These are phyloP conservation scores for Metschnikowia dekortorum DNA, from an alignment of 805 yeast species.

Conservation along the genomic window DNA sequence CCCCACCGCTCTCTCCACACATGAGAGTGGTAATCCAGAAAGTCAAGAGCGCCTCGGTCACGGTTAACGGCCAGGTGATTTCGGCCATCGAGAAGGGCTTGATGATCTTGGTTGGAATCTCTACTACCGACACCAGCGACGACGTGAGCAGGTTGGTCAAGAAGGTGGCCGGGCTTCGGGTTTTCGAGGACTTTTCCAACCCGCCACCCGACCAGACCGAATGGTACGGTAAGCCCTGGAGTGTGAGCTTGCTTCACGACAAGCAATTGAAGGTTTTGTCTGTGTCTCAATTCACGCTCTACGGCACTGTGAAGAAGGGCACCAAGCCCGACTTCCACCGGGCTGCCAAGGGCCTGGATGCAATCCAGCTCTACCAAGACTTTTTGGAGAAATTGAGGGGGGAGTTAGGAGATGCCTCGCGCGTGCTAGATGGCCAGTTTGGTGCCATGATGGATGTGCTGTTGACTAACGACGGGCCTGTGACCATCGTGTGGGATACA, in stretches of 20 bases:
- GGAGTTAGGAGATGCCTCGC: slow-evolving; percentile 52
- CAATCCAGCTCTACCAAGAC: slow-evolving; percentile 46
- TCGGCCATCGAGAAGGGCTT: slow-evolving; percentile 77
- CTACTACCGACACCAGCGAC: slow-evolving; percentile 67
- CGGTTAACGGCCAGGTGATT: slow-evolving; percentile 66
- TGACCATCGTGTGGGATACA: slow-evolving; percentile 80
- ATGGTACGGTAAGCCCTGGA: slow-evolving; percentile 73
- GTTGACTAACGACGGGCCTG: slow-evolving; percentile 89
- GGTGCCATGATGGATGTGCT: slow-evolving; percentile 98
- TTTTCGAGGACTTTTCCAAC: slow-evolving; percentile 61
- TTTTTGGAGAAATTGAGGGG: slow-evolving; percentile 46
- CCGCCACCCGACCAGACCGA: slow-evolving; percentile 37
- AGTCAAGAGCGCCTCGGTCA: slow-evolving; percentile 84
- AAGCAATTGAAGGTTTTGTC: slow-evolving; percentile 70
- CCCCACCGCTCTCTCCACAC: background rate
- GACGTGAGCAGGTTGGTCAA: slow-evolving; percentile 68
- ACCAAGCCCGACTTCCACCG: slow-evolving; percentile 91
- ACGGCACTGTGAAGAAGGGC: slow-evolving; percentile 83
- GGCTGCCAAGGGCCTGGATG: slow-evolving; percentile 77
- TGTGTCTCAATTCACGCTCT: slow-evolving; percentile 89
- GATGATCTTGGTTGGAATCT: slow-evolving; percentile 79
- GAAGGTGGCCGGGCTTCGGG: slow-evolving; percentile 59
- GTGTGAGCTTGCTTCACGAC: slow-evolving; percentile 55
- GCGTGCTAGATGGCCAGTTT: slow-evolving; percentile 82
- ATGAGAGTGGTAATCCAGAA: slow-evolving; percentile 92